phyloP scores from a whole-genome alignment of 139 green algal species.

The Haematococcus sp. region DNA sequence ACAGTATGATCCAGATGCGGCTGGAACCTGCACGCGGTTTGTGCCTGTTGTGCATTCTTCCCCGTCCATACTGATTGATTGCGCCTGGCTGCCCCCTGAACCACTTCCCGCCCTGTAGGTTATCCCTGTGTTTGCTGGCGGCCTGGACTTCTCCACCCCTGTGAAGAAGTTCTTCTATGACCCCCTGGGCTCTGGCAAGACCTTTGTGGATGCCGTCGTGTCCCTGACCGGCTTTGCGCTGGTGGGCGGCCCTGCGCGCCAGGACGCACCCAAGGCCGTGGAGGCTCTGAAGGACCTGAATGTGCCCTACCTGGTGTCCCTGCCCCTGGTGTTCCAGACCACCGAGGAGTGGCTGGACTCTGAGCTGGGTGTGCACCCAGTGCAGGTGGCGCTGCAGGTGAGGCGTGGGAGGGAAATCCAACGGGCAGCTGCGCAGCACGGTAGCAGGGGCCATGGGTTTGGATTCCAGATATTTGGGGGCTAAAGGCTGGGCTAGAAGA shows the following conservation, averaged over 20 bases:
- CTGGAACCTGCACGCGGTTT: too few species aligned
- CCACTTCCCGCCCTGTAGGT: slow-evolving; percentile 30
- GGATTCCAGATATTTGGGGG: neutral
- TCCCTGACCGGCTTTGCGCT: slow-evolving; percentile 97
- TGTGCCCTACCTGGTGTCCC: slow-evolving; percentile 96
- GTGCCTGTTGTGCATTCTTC: too few species aligned
- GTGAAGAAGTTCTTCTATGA: slow-evolving; percentile 99
- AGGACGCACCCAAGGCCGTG: slow-evolving; percentile 96
- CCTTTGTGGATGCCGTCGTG: slow-evolving; percentile 89
- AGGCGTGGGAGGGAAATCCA: neutral
- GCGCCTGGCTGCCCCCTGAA: too few species aligned
- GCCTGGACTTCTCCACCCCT: slow-evolving; percentile 94
- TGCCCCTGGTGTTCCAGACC: slow-evolving; percentile 99
- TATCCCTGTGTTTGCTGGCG: slow-evolving; percentile 95
- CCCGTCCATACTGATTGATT: too few species aligned
- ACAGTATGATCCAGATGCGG: too few species aligned
- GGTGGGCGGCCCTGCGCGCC: slow-evolving; percentile 77
- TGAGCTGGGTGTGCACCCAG: slow-evolving; percentile 95
- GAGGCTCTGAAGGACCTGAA: slow-evolving; percentile 92
- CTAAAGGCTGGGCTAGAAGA: neutral
- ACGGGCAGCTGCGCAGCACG: neutral
- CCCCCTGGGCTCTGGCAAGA: slow-evolving; percentile 74
- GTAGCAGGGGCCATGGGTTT: neutral
- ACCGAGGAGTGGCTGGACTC: slow-evolving; percentile 98
- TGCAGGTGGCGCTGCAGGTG: slow-evolving; percentile 96